Conservation (phyloP, 2,329 filamentous ascomycete genomes). For the Exophiala alcalophila region DNA sequence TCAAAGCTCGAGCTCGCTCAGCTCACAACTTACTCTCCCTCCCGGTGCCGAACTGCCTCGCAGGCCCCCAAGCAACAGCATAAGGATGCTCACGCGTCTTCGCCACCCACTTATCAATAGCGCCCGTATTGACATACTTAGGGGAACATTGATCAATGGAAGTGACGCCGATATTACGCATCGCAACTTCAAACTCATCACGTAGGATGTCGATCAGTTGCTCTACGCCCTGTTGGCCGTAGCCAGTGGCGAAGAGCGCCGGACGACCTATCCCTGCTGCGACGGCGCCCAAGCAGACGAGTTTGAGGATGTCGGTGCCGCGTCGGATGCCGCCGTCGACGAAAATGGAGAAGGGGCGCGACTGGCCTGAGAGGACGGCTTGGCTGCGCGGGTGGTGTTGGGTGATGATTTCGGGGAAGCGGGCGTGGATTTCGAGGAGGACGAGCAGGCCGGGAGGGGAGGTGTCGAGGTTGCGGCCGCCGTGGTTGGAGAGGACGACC, state of each 20-base stretch:
- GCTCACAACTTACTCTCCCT: constrained; percentile 15
- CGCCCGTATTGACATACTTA: constrained; percentile 46
- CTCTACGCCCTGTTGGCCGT: constrained; percentile 55
- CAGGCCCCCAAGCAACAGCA: constrained; percentile 33
- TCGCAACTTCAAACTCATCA: constrained; percentile 49
- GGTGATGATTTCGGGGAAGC: constrained; percentile 51
- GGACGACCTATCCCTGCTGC: constrained; percentile 55
- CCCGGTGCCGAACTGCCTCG: constrained; percentile 5
- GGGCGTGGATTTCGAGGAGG: constrained; percentile 51
- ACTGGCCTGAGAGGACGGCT: constrained; percentile 20
- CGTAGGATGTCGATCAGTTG: constrained; percentile 52
- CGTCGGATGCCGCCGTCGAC: constrained; percentile 51
- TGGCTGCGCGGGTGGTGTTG: constrained; percentile 31
- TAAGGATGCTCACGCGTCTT: constrained; percentile 41
- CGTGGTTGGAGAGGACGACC: constrained; percentile 58
- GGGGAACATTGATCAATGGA: constrained; percentile 44
- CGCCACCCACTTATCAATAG: constrained; percentile 52
- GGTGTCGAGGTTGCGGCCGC: constrained; percentile 57
- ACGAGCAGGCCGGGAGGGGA: constrained; percentile 50
- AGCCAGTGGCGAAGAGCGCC: constrained; percentile 53
- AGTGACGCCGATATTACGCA: constrained; percentile 49
- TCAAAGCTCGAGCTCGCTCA: neutral
- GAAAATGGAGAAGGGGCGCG: constrained; percentile 46
- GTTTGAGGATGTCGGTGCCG: constrained; percentile 56
- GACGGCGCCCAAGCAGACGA: constrained; percentile 52